A percentile compares a stretch with the other conserved stretches of the same genome.
These are phyloP conservation scores for Nymphaea colorata DNA, from an alignment of 164 flowering plant genomes.

Conservation along the genomic window DNA sequence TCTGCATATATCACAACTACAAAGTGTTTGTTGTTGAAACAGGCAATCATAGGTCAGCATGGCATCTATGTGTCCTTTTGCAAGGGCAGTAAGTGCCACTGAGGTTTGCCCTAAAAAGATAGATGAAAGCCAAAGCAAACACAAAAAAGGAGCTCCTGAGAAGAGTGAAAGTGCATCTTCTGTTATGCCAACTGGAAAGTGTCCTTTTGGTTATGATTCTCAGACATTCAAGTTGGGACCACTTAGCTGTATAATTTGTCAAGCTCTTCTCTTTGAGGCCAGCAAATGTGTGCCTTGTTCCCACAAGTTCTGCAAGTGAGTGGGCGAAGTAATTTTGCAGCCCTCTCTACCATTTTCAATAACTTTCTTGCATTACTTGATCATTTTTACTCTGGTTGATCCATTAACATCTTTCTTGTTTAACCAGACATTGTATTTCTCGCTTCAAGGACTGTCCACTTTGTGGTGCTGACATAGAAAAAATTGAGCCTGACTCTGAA, in stretches of 20 bases:
- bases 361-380: neutral
- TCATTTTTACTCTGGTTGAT: neutral
- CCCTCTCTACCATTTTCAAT: neutral
- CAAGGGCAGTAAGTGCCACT: slow-evolving; percentile 42
- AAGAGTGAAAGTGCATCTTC: slow-evolving; percentile 20
- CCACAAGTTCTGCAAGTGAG: slow-evolving; percentile 91
- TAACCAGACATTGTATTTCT: slow-evolving; percentile 62
- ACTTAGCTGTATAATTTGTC: slow-evolving; percentile 83
- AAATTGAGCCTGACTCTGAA: slow-evolving; percentile 52
- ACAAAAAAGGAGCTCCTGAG: slow-evolving; percentile 12
- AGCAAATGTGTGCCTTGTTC: slow-evolving; percentile 85
- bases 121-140: slow-evolving; percentile 15
- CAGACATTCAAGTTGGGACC: slow-evolving; percentile 85
- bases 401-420: neutral
- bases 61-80: slow-evolving; percentile 73
- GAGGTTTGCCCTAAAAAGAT: slow-evolving; percentile 26
- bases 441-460: slow-evolving; percentile 87
- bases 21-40: neutral
- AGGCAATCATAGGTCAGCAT: slow-evolving; percentile 17
- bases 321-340: neutral
- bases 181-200: slow-evolving; percentile 39
- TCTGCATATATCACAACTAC: neutral
- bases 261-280: slow-evolving; percentile 76
- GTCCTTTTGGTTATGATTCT: slow-evolving; percentile 89
- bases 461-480: slow-evolving; percentile 93